Evolutionary conservation across 2,329 filamentous ascomycete genomes (phyloP).

Genomic region (Claviceps capensis): DNA sequence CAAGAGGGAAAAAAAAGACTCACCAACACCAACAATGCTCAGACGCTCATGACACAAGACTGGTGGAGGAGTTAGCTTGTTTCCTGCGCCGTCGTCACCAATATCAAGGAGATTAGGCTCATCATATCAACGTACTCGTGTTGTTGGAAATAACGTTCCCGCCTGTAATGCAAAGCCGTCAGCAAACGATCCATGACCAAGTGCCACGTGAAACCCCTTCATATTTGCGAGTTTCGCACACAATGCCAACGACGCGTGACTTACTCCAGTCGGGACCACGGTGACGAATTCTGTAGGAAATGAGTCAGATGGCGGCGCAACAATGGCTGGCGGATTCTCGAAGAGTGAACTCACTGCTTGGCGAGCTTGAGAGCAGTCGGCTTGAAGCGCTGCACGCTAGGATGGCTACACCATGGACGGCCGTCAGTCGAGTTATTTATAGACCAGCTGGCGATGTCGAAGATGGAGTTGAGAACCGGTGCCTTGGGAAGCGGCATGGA

Average conservation of each 20-base stretch:
- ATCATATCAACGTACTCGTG: constrained; percentile 55
- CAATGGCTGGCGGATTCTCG: not conserved
- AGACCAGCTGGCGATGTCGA: constrained; percentile 1
- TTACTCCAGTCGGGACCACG: constrained; percentile 97
- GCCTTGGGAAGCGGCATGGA: constrained; percentile 6
- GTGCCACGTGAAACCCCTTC: not conserved
- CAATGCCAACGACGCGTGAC: constrained; percentile 21
- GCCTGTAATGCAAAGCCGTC: constrained; percentile 34
- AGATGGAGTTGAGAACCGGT: constrained; percentile 17
- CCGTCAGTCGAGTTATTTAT: constrained; percentile 5
- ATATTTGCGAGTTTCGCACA: too few species aligned
- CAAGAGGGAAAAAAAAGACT: constrained; percentile 18
- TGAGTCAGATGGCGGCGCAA: constrained; percentile 5
- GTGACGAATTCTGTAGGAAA: constrained; percentile 61
- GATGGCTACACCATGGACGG: constrained; percentile 43
- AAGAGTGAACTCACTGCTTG: constrained; percentile 59
- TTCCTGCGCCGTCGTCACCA: too few species aligned
- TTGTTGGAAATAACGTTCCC: constrained; percentile 81
- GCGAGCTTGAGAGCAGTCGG: constrained; percentile 83
- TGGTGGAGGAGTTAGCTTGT: constrained; percentile 22
- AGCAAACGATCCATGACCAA: not conserved
- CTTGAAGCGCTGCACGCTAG: constrained; percentile 94
- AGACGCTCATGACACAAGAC: constrained; percentile 95
- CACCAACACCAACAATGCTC: constrained; percentile 93
- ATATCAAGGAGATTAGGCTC: not conserved